Evolutionary conservation across 345 rosid species (phyloP), one percentile per base, ranked within the genome.

Genomic region (Syzygium grande): DNA sequence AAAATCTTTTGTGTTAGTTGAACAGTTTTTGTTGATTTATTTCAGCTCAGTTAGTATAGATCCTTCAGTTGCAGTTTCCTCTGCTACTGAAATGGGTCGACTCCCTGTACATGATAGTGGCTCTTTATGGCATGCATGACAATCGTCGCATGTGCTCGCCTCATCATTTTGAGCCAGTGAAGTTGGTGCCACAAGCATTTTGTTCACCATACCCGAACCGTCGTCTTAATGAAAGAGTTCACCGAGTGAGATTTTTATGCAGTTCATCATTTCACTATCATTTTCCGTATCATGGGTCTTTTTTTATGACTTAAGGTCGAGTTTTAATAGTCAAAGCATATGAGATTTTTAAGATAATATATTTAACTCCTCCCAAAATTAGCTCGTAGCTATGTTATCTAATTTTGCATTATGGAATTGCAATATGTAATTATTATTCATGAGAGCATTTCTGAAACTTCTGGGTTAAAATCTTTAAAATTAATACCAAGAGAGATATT

Each of bases 11-110:
- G 21, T 54, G 10, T 21, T 7, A 54, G 25, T 7, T 21, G 58
- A 54, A 54, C 8, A 21, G 58, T 54, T 54, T 54, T 13, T 34
- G 84, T 34, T 23, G 38, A 79, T 41, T 79, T 4, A 34, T 38
- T 43, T 43, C 84, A 79, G 3, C 13, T 19, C 7, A 34, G n/a
- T 34, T 79, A 19, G 23, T 34, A 30, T 79, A 27, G 84, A 79
- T 22, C n/a, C 3, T 54, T 2, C 9, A 55, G 94, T 89, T 93
- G 93, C 98, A 98, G 99, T 92, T 94, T 89, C 93, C 89, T 30
- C 95, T 98, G 90, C 87, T 98, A 89, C 96, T 96, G 23, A 98
- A 94, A 89, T 93, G 98, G 41, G 84, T 23, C 27, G 21, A 4
- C 59, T 55, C 59, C n/a, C 59, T 21, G 0, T 19, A 55, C 59